Evolutionary conservation across 352 stramenopile species (phyloP), one percentile per base, ranked within the genome.

Genomic region (Globisporangium paddicum): DNA sequence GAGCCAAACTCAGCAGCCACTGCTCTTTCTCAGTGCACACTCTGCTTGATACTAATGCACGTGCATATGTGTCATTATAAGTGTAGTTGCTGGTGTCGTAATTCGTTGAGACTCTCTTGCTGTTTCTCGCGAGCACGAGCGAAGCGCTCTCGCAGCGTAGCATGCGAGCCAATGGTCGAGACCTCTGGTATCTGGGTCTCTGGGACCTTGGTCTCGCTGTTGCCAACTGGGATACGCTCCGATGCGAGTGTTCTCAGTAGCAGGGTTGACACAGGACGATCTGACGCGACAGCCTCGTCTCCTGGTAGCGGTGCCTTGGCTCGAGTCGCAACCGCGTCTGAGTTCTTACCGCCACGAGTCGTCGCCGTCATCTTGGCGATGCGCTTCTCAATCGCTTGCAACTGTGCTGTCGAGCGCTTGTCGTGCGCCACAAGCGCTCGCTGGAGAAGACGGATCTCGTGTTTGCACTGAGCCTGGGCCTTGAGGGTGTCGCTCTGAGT

Each of bases 61-160:
- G 51, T 21, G 55, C 13, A 7, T 18, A 40, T 62, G 30, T 40
- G 40, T 9, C 63, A 26, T 23, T 45, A 48, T 16, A 6, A 32
- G 28, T 40, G 18, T 52, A 44, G 47, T 16, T 60, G 37, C 30
- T 47, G 58, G 28, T 63, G 34, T 23, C 56, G 47, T 13, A 63
- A 13, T 23, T 40, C 47, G 1, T 32, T 44, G 46, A 63, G 49
- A 19, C 26, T 51, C 45, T 48, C 46, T 21, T 65, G 56, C 54
- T 72, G 68, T 21, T 56, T 61, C 26, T 54, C 58, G 13, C 64
- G 37, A n/a, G 55, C 60, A 10, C 68, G 26, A 0, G 59, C 45
- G 32, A 54, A 67, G 11, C 60, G 57, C 38, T 54, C 38, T 40
- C 57, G 51, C 18, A 77, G 47, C 35, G 59, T 46, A 19, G 65